Evolutionary conservation across 768 basidiomycete genomes (phyloP), one percentile per base, ranked within the genome.

Genomic region (Sporobolomyces roseus): DNA sequence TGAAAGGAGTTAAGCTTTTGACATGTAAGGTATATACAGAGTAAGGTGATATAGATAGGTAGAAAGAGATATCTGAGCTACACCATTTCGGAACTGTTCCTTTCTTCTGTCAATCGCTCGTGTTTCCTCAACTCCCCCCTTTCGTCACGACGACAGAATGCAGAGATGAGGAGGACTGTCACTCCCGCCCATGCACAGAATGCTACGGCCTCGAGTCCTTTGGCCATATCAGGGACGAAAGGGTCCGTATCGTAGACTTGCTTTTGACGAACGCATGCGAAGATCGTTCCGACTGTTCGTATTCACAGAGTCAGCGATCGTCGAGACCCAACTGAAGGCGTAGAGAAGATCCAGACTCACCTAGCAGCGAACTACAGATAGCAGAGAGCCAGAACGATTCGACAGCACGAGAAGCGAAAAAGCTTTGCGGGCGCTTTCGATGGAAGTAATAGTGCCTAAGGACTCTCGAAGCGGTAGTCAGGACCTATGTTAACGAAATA

Each of bases 391-490:
- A 41, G 36, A 54, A 3, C 12, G 16, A 25, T 36, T 56, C 54
- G 54, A 38, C 36, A 4, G 25, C 2, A 8, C 4, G 54, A 38
- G 54, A 56, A 9, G 54, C 21, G 54, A 41, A 17, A 6, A 8
- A 6, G 36, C 54, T 56, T 12, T n/a, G 36, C 23, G 54, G 54
- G 2, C 54, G 54, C 27, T 56, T 56, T 10, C 54, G 54, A 19
- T 56, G 54, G 16, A 56, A 56, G 54, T n/a, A 56, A n/a, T 36
- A 56, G 27, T 56, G 54, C 19, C 54, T 56, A 17, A 25, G 19
- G 16, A 32, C 9, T 25, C 29, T 32, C 51, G n/a, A n/a, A n/a
- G n/a, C n/a, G n/a, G n/a, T n/a, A n/a, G n/a, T n/a, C n/a, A n/a
- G n/a, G n/a, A n/a, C n/a, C n/a, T n/a, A n/a, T n/a, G n/a, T n/a